Percentiles rank a stretch among this genome's conserved stretches.
phyloP scores from a whole-genome alignment of 768 basidiomycete species.

The Boletales sp. region DNA sequence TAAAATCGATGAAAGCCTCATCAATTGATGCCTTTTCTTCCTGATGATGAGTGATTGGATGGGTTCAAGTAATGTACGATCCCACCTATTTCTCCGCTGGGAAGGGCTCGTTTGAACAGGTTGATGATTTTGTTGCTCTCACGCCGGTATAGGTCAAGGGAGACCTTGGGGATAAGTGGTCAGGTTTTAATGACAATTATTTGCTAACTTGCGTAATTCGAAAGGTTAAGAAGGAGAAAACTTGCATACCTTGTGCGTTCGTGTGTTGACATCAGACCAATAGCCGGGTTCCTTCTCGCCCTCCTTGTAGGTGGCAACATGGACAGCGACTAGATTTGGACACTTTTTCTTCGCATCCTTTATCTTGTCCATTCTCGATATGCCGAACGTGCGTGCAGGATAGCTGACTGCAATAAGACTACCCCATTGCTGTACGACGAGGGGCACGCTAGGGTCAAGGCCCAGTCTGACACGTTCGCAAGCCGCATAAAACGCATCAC shows the following conservation, averaged over 20 bases:
- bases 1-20: constrained; percentile 94
- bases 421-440: constrained; percentile 88
- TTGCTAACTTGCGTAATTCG: not conserved
- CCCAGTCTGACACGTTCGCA: constrained; percentile 84
- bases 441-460: constrained; percentile 55
- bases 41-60: not conserved
- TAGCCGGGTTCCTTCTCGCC: constrained; percentile 86
- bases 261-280: constrained; percentile 84
- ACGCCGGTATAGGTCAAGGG: constrained; percentile 86
- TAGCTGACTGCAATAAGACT: constrained; percentile 94
- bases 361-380: constrained; percentile 84
- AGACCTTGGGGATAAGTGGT: constrained; percentile 53
- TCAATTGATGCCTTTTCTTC: constrained; percentile 97
- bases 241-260: constrained; percentile 80
- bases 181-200: not conserved
- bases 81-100: constrained; percentile 79
- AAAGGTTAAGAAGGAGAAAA: not conserved
- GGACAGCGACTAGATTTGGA: constrained; percentile 79
- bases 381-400: constrained; percentile 87
- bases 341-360: constrained; percentile 84
- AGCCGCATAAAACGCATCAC: constrained; percentile 79
- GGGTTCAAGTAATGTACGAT: not conserved
- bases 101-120: constrained; percentile 76
- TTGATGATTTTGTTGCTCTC: constrained; percentile 86
- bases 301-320: constrained; percentile 93